Evolutionary conservation across 2,329 filamentous ascomycete species (phyloP).

Genomic region (Didymella keratinophila): DNA sequence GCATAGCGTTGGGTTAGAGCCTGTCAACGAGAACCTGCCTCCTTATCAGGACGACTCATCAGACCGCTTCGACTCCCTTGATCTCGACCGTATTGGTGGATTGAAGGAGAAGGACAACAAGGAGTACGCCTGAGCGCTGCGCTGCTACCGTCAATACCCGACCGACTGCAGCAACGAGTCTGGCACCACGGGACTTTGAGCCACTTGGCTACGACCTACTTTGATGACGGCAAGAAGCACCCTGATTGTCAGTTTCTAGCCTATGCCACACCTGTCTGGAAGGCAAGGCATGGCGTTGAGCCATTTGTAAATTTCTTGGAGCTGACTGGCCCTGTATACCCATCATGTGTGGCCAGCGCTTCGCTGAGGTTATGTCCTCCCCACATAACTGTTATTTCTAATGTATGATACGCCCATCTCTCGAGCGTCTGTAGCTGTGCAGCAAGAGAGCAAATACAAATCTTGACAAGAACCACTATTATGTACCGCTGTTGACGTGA

Average conservation of each 20-base stretch:
- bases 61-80: slow-evolving; percentile 87
- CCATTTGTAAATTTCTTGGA: slow-evolving; percentile 51
- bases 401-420: slow-evolving; percentile 51
- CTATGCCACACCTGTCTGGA: slow-evolving; percentile 26
- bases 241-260: slow-evolving; percentile 38
- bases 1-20: slow-evolving; percentile 86
- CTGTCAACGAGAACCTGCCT: slow-evolving; percentile 79
- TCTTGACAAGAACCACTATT: slow-evolving; percentile 28
- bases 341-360: slow-evolving; percentile 36
- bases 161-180: slow-evolving; percentile 27
- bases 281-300: slow-evolving; percentile 28
- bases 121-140: slow-evolving; percentile 42
- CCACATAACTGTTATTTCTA: slow-evolving; percentile 54
- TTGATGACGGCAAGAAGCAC: slow-evolving; percentile 44
- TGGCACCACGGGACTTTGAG: slow-evolving; percentile 30
- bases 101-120: slow-evolving; percentile 86
- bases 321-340: slow-evolving; percentile 40
- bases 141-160: slow-evolving; percentile 23
- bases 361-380: slow-evolving; percentile 48
- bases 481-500: slow-evolving; percentile 1
- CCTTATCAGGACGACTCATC: slow-evolving; percentile 85
- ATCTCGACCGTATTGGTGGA: slow-evolving; percentile 93
- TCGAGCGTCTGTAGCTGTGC: slow-evolving; percentile 39
- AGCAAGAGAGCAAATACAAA: slow-evolving; percentile 49
- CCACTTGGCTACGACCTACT: slow-evolving; percentile 51